Percentiles rank a stretch among this genome's conserved stretches.
Conservation (phyloP, 148 eudicot genomes). For the Polygonum maritimum region DNA sequence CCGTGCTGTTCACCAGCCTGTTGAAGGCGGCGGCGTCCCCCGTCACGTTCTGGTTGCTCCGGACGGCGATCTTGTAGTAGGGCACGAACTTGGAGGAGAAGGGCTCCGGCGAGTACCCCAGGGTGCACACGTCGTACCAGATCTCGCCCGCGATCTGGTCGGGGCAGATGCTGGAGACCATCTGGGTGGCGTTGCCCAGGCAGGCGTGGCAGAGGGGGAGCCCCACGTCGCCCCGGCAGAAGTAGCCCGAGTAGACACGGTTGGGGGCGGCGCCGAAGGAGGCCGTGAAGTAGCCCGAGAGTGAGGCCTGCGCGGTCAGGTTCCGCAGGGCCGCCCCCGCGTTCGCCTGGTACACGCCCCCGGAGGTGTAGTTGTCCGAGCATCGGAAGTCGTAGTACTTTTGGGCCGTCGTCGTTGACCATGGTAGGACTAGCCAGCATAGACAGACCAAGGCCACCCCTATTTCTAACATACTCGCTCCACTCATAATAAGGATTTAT, state of each 20-base stretch:
- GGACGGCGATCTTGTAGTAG: background rate
- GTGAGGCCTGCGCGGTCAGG: background rate
- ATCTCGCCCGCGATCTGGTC: constrained; percentile 2
- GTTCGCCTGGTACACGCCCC: background rate
- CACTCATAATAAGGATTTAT: background rate
- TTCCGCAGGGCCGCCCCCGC: background rate
- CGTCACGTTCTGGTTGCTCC: background rate
- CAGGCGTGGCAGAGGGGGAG: background rate
- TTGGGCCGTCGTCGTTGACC: background rate
- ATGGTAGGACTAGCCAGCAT: too few species aligned
- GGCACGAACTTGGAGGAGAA: background rate
- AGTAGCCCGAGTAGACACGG: constrained; percentile 4
- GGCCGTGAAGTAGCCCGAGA: background rate
- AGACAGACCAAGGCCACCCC: background rate
- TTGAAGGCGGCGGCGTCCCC: constrained; percentile 6
- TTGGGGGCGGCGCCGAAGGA: background rate
- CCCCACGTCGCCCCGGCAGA: background rate
- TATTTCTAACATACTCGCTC: background rate
- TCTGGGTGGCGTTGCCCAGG: background rate
- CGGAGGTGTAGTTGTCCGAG: background rate
- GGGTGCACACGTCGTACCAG: background rate
- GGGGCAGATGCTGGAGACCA: background rate
- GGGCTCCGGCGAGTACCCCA: background rate
- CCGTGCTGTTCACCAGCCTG: background rate
- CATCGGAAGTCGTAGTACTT: constrained; percentile 10